Base-by-base conservation (phyloP, 805 yeast species). In the Teunomyces funiuensis region DNA sequence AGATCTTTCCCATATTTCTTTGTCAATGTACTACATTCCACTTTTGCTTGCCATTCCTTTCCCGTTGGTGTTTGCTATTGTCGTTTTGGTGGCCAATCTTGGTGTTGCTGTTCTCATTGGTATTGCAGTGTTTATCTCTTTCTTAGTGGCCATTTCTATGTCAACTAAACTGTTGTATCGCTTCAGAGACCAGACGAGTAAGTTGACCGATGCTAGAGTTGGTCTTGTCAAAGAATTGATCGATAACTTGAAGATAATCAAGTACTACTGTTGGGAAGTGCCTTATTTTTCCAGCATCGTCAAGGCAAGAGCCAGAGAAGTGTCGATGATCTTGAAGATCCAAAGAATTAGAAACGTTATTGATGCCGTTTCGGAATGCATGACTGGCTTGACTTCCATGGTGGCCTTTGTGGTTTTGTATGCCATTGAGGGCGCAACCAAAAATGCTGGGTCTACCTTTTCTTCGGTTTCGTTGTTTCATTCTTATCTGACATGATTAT, bases 221-320 rank as follows among this genome's bases (percentile, higher is more conserved):
- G 28, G 37, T 20, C 39, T 28, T 15, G 47, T 47, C 9, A 45
- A 43, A 18, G 58, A 53, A 37, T 39, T 47, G 10, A 18, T 53
- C 17, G 29, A 36, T 34, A 53, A 52, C 33, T 34, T 54, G 31
- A 47, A 48, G 37, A 51, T 54, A 46, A 52, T 54, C 36, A 54
- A 54, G 38, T 43, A 45, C 28, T 54, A 52, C 36, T 41, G 47
- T n/a, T 52, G 58, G 58, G 57, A 53, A 28, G 19, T 30, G 7
- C 54, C 54, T 1, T 53, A 51, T 29, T 40, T 38, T 22, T 30
- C 42, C 15, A 40, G 30, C 18, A 37, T 54, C 9, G 30, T 40
- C 13, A 31, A 40, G 5, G 36, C 39, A 4, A 43, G 58, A 29
- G 30, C 31, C 14, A 8, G 11, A 8, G 58, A 53, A 36, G 49